Evolutionary conservation across 2,329 filamentous ascomycete species (phyloP).

Genomic region (Myriosclerotinia duriaeana): DNA sequence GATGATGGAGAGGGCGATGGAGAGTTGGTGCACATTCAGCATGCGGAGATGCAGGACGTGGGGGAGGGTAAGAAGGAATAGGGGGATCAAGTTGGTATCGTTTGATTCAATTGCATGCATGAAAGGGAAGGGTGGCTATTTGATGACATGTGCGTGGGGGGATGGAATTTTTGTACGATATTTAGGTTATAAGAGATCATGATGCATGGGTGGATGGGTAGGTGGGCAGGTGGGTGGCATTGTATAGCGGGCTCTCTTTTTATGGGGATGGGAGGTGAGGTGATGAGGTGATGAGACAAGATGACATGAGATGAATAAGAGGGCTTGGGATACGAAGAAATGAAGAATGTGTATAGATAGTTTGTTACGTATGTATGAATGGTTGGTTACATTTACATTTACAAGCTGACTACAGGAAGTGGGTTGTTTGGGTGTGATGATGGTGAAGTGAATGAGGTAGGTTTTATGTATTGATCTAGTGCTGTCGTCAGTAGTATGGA

Average conservation of each 20-base stretch:
- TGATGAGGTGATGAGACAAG: not conserved
- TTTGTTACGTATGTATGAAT: constrained; percentile 6
- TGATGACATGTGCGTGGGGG: not conserved
- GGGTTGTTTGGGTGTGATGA: too few species aligned
- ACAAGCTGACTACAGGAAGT: not conserved
- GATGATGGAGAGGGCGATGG: constrained; percentile 31
- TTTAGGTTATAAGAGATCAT: not conserved
- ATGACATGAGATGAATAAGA: not conserved
- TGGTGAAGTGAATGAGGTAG: too few species aligned
- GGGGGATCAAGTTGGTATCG: constrained; percentile 5
- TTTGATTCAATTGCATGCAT: not conserved
- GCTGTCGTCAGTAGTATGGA: too few species aligned
- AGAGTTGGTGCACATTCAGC: constrained; percentile 35
- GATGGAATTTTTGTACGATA: not conserved
- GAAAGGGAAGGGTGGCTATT: not conserved
- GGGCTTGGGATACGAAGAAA: not conserved
- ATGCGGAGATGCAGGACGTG: constrained; percentile 33
- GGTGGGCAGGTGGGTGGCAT: not conserved
- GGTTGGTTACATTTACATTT: not conserved
- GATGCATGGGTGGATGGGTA: not conserved
- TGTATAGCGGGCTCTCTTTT: not conserved
- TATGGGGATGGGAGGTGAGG: not conserved
- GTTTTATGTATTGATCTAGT: too few species aligned
- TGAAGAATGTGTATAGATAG: constrained; percentile 3
- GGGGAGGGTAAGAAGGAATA: constrained; percentile 14